phyloP scores from a whole-genome alignment of 2,329 filamentous ascomycete genomes.

The Dactylellina cionopaga region DNA sequence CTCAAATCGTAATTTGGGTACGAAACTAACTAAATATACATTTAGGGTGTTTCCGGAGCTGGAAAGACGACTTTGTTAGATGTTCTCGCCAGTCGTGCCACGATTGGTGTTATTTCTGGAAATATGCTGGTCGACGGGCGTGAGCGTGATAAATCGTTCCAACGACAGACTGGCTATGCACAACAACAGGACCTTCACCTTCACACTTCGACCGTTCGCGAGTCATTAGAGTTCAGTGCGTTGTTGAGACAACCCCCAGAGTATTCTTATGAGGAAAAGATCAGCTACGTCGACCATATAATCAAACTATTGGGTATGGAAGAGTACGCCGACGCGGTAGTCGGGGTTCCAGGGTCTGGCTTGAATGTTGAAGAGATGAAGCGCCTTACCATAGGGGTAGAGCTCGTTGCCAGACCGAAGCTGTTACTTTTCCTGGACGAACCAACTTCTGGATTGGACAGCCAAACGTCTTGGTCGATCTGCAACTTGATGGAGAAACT shows the following conservation, averaged over 20 bases:
- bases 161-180: conserved; percentile 90
- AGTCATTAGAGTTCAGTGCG: conserved; percentile 87
- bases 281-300: conserved; percentile 87
- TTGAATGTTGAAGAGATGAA: conserved; percentile 76
- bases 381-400: conserved; percentile 86
- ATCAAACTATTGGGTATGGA: conserved; percentile 92
- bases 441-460: conserved; percentile 92
- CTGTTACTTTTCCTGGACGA: conserved; percentile 93
- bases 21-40: conserved; percentile 57
- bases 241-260: conserved; percentile 82
- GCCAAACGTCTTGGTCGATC: conserved; percentile 93
- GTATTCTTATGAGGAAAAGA: conserved; percentile 78
- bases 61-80: conserved; percentile 92
- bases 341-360: conserved; percentile 89
- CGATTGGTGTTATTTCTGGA: conserved; percentile 87
- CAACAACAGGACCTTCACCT: conserved; percentile 93
- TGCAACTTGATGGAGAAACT: conserved; percentile 87
- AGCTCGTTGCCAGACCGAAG: conserved; percentile 89
- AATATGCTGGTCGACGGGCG: conserved; percentile 83
- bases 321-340: conserved; percentile 86
- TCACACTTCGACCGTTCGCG: conserved; percentile 83
- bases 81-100: conserved; percentile 83
- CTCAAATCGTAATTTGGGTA: conserved; percentile 61
- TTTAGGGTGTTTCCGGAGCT: conserved; percentile 79
- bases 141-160: conserved; percentile 81